Conservation (phyloP, 2,329 filamentous ascomycete genomes). For the Trematosphaeria pertusa region DNA sequence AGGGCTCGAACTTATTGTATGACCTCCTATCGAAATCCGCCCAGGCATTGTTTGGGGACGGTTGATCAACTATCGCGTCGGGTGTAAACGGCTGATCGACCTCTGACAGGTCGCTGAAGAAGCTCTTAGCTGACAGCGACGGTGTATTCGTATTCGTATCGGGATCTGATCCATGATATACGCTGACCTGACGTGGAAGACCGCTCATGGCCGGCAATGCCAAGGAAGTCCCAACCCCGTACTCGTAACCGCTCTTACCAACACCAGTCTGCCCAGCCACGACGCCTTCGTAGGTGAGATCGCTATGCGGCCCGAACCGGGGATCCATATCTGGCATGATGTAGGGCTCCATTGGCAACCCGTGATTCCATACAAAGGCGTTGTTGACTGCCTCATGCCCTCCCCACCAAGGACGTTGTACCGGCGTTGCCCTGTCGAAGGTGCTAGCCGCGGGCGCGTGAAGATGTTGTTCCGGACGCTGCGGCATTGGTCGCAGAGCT, state of each 20-base stretch:
- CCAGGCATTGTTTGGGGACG: no score
- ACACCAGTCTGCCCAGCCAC: conserved; percentile 6
- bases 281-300: conserved; percentile 14
- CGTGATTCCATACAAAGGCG: conserved; percentile 8
- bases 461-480: conserved; percentile 1
- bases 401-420: conserved; percentile 9
- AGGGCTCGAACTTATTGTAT: no score
- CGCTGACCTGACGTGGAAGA: conserved; percentile 5
- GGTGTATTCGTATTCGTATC: conserved; percentile 16
- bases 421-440: neutral
- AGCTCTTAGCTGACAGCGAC: conserved; percentile 34
- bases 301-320: conserved; percentile 11
- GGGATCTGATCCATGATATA: conserved; percentile 13
- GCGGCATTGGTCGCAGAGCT: conserved; percentile 2
- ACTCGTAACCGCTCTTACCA: conserved; percentile 12
- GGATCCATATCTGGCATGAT: conserved; percentile 12
- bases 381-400: neutral
- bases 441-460: neutral
- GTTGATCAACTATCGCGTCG: conserved; percentile 7
- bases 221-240: conserved; percentile 5
- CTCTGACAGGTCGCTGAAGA: conserved; percentile 21
- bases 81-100: conserved; percentile 12
- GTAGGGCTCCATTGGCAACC: conserved; percentile 12
- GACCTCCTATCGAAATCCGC: no score
- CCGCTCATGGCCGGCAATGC: neutral